Evolutionary conservation across 495 filamentous ascomycete genomes (phyloP), one percentile per base, ranked within the genome.

Genomic region (Platismatia glauca): DNA sequence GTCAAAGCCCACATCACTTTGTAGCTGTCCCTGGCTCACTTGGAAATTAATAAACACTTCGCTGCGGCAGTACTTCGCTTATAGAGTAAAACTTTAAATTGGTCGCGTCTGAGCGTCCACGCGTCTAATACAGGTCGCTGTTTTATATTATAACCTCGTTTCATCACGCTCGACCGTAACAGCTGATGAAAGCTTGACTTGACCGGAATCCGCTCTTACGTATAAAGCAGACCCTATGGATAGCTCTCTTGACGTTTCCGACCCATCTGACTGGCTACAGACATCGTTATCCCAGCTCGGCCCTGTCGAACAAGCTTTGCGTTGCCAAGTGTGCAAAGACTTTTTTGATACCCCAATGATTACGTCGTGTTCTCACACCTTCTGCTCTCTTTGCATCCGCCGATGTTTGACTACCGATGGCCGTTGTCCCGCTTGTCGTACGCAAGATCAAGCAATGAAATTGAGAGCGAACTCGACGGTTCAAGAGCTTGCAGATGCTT

Each of bases 301-400:
- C 56, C 78, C 86, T 8, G 81, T 99, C 60, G 94, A 99, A 69
- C 84, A 89, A 46, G 84, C 89, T 20, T 81, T 99, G 20, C 89
- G 92, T 66, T 99, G 94, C 74, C 88, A 97, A 69, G 87, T 99
- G 62, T 99, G 94, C 81, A 97, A 97, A 74, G 94, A 99, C 72
- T 95, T 97, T 74, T 97, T 88, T 76, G 82, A 83, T 64, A 91
- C 89, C 29, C 94, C 94, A 1, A 92, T 99, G 79, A 86, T 97
- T 59, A 99, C 94, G 1, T 87, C 87, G 0, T 99, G 94, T 79
- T 88, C 84, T 48, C 94, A 99, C 72, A 97, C 94, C 0, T 99
- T 99, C 71, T 99, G 94, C 79, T 96, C 91, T 20, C 73, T 93
- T 35, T 99, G 94, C 73, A 97, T 98, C 64, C 89, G 94, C 20